Evolutionary conservation across 2,329 filamentous ascomycete species (phyloP), one percentile per base, ranked within the genome.

Genomic region (Xylaria sp.): DNA sequence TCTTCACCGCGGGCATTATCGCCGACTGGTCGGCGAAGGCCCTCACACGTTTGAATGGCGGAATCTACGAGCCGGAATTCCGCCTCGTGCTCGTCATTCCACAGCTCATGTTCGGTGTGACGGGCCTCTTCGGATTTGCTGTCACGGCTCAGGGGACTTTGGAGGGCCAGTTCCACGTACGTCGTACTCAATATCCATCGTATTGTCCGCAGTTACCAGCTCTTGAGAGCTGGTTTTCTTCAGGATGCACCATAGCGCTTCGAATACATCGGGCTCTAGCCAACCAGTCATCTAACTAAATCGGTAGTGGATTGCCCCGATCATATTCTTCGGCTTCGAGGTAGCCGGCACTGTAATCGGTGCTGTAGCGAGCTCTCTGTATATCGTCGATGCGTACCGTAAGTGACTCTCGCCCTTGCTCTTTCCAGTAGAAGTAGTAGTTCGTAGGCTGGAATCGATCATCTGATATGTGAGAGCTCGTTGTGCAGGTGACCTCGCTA

Each of bases 381-480:
- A 98, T 76, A 91, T 97, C 75, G 92, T 97, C 7, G 95, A 97
- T 80, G 94, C 94, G 0, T 95, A 97, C 79, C 90, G 94, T 91
- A 81, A 78, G 89, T 86, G 9, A 22, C 27, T 7, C 15, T 3
- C 29, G 1, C 49, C 9, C 42, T 17, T 27, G 11, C 7, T 55
- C 33, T 10, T 5, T 44, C 27, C 47, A 70, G 33, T 67, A 10
- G 15, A 54, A 9, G 2, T 67, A 10, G 15, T 55, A 9, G 2
- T 1, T 51, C 39, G 27, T 2, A 38, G 17, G 15, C 39, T 1
- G 33, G 20, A 39, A 31, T 33, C 1, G 5, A 47, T 33, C 44
- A 11, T 56, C 51, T 60, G 36, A 66, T 33, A 38, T 10, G 4
- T 42, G 17, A 38, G 5, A 2, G 56, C 56, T 25, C 39, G 58